phyloP scores from a whole-genome alignment of 345 rosid genomes.

The Brassica cretica region DNA sequence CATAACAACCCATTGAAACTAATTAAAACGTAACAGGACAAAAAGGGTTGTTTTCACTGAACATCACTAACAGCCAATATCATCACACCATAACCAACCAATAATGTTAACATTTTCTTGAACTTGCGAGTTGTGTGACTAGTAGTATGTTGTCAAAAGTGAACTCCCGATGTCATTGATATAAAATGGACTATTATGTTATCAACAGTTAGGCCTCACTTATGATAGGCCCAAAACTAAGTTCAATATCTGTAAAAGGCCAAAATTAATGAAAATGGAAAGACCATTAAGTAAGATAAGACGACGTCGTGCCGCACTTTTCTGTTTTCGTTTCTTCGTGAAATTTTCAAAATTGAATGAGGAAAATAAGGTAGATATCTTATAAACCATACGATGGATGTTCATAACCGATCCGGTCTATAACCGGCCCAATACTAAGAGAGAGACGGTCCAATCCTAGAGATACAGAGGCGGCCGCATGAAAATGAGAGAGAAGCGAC shows the following conservation, averaged over 20 bases:
- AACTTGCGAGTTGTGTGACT: neutral
- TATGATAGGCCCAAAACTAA: neutral
- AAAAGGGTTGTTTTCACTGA: slow-evolving; percentile 16
- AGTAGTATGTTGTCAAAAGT: neutral
- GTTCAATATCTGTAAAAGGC: neutral
- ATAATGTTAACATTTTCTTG: neutral
- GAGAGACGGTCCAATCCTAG: too few species aligned
- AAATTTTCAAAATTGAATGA: neutral
- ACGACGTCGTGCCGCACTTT: neutral
- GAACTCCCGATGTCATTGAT: neutral
- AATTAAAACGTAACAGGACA: neutral
- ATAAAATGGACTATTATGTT: neutral
- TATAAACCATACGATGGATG: too few species aligned
- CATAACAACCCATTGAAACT: slow-evolving; percentile 27
- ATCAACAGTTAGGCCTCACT: neutral
- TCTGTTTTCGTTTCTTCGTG: neutral
- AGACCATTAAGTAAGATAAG: neutral
- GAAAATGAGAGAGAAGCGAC: too few species aligned
- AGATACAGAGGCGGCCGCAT: too few species aligned
- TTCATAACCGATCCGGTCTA: too few species aligned
- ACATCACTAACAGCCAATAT: slow-evolving; percentile 26
- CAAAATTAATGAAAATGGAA: neutral
- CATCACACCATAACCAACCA: slow-evolving; percentile 14
- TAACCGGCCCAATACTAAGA: too few species aligned
- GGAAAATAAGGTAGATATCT: neutral